Percentiles rank a stretch among this genome's conserved stretches.
These are phyloP conservation scores for Elasticomyces elasticus DNA, from an alignment of 495 filamentous ascomycete genomes.

Conservation along the genomic window DNA sequence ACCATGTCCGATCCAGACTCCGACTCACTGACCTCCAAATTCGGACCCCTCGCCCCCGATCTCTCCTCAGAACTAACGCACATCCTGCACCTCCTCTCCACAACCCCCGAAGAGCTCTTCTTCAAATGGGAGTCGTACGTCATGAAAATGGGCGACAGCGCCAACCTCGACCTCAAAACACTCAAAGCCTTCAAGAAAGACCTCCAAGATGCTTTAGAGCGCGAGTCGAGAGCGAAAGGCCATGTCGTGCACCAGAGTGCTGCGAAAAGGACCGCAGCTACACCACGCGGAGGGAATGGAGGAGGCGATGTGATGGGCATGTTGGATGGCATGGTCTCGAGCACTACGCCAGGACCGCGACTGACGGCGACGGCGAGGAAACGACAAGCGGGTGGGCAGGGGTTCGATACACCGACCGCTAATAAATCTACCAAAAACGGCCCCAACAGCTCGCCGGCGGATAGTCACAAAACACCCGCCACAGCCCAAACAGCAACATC, in stretches of 20 bases:
- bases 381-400: constrained; percentile 53
- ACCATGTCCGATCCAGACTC: constrained; percentile 43
- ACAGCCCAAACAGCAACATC: background rate
- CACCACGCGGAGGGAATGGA: constrained; percentile 51
- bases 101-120: constrained; percentile 72
- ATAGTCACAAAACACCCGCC: constrained; percentile 24
- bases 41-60: no score
- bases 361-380: constrained; percentile 45
- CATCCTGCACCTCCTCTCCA: constrained; percentile 69
- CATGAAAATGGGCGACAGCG: constrained; percentile 82
- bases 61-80: constrained; percentile 68
- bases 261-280: constrained; percentile 54
- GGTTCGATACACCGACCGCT: constrained; percentile 44
- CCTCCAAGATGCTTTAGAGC: constrained; percentile 72
- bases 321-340: constrained; percentile 70
- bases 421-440: constrained; percentile 43
- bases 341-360: constrained; percentile 52
- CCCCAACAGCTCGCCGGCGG: constrained; percentile 38
- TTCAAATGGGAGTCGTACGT: constrained; percentile 98
- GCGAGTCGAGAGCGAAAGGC: constrained; percentile 52
- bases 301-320: constrained; percentile 72
- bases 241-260: constrained; percentile 36
- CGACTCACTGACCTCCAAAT: no score
- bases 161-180: constrained; percentile 56
- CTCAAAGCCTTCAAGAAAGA: constrained; percentile 73